A percentile compares a stretch with the other conserved stretches of the same genome.
Conservation (phyloP, 2,329 filamentous ascomycete species). For the Cladophialophora chaetospira region DNA sequence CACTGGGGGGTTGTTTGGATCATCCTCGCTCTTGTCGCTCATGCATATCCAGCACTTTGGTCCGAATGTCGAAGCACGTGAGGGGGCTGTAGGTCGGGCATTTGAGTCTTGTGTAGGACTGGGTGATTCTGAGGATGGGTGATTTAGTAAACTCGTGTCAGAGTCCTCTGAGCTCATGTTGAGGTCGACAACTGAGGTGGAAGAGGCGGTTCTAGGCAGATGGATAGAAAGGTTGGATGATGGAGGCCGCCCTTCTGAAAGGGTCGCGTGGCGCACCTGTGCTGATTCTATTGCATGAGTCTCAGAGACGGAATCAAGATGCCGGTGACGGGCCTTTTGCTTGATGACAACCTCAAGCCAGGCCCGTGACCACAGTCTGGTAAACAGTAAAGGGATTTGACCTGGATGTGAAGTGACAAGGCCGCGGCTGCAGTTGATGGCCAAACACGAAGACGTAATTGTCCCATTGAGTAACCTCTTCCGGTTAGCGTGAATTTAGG, state of each 20-base stretch:
- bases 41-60: conserved; percentile 71
- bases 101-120: neutral
- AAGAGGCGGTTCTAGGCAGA: neutral
- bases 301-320: neutral
- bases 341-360: neutral
- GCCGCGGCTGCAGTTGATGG: neutral
- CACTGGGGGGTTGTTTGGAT: conserved; percentile 56
- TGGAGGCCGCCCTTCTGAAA: neutral
- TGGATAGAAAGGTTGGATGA: neutral
- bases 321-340: neutral
- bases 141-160: conserved; percentile 31
- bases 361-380: no score
- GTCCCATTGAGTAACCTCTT: neutral
- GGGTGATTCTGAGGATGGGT: conserved; percentile 18
- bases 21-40: conserved; percentile 65
- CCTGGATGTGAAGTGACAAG: neutral
- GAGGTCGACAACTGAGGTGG: neutral
- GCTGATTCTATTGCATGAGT: neutral
- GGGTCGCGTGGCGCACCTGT: neutral
- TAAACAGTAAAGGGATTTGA: neutral
- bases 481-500: neutral
- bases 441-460: neutral
- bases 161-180: conserved; percentile 35
- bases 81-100: conserved; percentile 18
- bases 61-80: conserved; percentile 39